These are phyloP conservation scores for Plantago major DNA, from an alignment of 257 asterid genomes.

Conservation along the genomic window DNA sequence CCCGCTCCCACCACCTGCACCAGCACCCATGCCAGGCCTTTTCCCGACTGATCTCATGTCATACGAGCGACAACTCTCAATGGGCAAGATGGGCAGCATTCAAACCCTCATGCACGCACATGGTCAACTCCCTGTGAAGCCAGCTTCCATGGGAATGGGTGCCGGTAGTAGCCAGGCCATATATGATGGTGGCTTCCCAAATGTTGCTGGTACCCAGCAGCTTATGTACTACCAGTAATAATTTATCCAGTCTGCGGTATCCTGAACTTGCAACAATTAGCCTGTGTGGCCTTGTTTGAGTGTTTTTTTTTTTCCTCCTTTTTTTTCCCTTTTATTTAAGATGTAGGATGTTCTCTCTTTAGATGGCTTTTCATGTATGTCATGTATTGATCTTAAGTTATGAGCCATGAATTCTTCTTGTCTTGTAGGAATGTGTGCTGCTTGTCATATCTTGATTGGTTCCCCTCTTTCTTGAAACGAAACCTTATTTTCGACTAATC, in stretches of 20 bases:
- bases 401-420: slow-evolving; percentile 1
- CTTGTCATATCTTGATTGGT: background rate
- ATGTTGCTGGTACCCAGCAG: slow-evolving; percentile 77
- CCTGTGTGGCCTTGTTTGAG: slow-evolving; percentile 19
- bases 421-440: slow-evolving; percentile 10
- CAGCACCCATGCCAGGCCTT: slow-evolving; percentile 46
- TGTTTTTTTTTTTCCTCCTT: slow-evolving; percentile 6
- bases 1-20: slow-evolving; percentile 88
- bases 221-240: slow-evolving; percentile 52
- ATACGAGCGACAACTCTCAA: slow-evolving; percentile 74
- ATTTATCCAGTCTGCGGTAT: too few relatives aligned
- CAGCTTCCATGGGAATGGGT: slow-evolving; percentile 57
- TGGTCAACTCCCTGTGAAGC: slow-evolving; percentile 57
- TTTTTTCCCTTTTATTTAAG: background rate
- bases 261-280: slow-evolving; percentile 7
- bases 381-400: background rate
- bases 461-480: background rate
- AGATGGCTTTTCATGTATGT: slow-evolving; percentile 1
- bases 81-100: slow-evolving; percentile 68
- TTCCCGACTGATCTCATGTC: slow-evolving; percentile 61
- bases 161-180: slow-evolving; percentile 88
- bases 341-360: slow-evolving; percentile 27
- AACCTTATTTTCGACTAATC: too few relatives aligned
- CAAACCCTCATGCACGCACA: slow-evolving; percentile 57
- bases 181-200: slow-evolving; percentile 87